Base-by-base conservation (phyloP, 2,329 filamentous ascomycete genomes). In the Cladosporium sp. region DNA sequence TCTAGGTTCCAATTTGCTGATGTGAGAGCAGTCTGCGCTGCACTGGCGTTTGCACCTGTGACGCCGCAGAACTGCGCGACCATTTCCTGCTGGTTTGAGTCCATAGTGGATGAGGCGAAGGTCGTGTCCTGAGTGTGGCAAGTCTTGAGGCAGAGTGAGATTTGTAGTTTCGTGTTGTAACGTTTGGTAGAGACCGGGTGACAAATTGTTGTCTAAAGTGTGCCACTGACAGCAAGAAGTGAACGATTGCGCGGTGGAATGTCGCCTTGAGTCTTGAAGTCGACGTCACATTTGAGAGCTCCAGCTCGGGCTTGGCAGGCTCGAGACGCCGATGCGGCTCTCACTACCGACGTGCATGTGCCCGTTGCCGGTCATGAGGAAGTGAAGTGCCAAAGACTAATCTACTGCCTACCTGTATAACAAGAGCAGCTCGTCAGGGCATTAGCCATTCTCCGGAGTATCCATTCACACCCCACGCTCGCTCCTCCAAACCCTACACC, bases 1-100 rank as follows among this genome's bases (percentile, higher is more conserved):
- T 80, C 78, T 50, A 83, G 73, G 67, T 83, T 77, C 72, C 81
- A 81, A 76, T 82, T 77, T 65, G 78, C 75, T 10, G 79, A 74
- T 68, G 72, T 73, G 62, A 83, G 76, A 65, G 78, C 78, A 57
- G 76, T 75, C 74, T 81, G 78, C 52, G 81, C 81, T 21, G 72
- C 70, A 49, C 69, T 70, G 8, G 76, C 73, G 52, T 72, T 72
- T 29, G 72, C 73, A 63, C 77, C 76, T 6, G 77, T 79, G 56
- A 79, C 69, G 60, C 71, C 70, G 63, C 75, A 75, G 70, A 79
- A 78, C 58, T 78, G 72, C 14, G 75, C 72, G 53, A 79, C 69
- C 65, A 74, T 71, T 26, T 75, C 72, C 61, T 74, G 62, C 55
- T 76, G 71, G 29, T 72, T 68, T 33, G 67, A 60, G 61, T 74